Percentiles rank a stretch among this genome's conserved stretches.
Evolutionary conservation across 495 filamentous ascomycete species (phyloP).

Genomic region (Penicillium coffeae): DNA sequence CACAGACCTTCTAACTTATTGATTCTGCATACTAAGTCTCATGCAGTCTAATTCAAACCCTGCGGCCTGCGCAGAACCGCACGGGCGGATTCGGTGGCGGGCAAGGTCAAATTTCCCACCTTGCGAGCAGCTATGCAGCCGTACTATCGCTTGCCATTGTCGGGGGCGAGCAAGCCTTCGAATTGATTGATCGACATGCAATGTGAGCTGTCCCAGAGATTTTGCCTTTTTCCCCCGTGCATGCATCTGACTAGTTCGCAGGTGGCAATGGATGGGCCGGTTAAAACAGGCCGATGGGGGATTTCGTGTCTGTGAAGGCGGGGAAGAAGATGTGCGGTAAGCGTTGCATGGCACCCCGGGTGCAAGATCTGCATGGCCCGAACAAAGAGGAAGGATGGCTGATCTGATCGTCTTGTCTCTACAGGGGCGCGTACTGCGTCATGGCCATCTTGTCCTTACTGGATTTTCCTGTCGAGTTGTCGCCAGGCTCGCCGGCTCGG

Average conservation of each 20-base stretch:
- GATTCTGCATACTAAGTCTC: neutral
- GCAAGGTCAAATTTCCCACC: conserved; percentile 82
- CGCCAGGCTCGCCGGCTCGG: conserved; percentile 55
- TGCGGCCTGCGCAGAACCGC: conserved; percentile 74
- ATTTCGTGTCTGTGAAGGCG: conserved; percentile 73
- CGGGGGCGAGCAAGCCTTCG: conserved; percentile 65
- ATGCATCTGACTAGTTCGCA: conserved; percentile 28
- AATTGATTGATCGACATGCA: conserved; percentile 71
- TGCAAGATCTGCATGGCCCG: conserved; percentile 11
- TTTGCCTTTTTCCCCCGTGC: conserved; percentile 7
- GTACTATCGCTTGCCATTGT: conserved; percentile 74
- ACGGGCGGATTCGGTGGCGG: conserved; percentile 90
- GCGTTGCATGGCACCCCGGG: conserved; percentile 11
- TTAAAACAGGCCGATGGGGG: conserved; percentile 83
- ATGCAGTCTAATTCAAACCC: conserved; percentile 61
- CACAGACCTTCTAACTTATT: neutral
- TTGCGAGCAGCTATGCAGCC: conserved; percentile 82
- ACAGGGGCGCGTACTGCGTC: conserved; percentile 84
- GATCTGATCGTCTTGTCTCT: conserved; percentile 5
- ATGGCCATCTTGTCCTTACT: conserved; percentile 78
- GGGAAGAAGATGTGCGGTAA: conserved; percentile 89
- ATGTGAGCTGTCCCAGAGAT: conserved; percentile 50
- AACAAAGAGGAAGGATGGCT: conserved; percentile 5
- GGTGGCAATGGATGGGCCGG: conserved; percentile 78
- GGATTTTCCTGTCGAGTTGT: conserved; percentile 73